phyloP scores from a whole-genome alignment of 2,329 filamentous ascomycete species.

The Talaromyces islandicus region DNA sequence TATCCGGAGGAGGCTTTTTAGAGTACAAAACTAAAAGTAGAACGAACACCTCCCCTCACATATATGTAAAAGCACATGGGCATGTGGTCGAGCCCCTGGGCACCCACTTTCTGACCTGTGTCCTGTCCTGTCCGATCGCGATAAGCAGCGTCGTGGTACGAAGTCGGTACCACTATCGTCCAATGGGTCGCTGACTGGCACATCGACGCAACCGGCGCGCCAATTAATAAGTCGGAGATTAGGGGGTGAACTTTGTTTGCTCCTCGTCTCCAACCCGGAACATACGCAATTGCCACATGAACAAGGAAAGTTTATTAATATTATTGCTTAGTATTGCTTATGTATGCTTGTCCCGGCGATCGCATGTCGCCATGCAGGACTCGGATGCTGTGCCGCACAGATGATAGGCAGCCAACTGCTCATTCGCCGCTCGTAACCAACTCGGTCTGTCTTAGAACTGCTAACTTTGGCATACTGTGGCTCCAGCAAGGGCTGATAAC shows the following conservation, averaged over 20 bases:
- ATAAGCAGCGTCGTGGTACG: neutral
- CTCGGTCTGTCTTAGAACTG: neutral
- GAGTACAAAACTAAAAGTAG: neutral
- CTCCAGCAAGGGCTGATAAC: neutral
- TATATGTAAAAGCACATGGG: neutral
- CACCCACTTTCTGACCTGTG: neutral
- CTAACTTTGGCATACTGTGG: neutral
- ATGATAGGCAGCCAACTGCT: neutral
- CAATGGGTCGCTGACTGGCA: neutral
- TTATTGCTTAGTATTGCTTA: no score
- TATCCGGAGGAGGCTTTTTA: neutral
- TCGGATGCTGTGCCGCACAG: neutral
- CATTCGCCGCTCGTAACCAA: neutral
- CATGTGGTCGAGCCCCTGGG: neutral
- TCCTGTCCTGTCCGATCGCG: neutral
- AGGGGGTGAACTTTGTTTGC: neutral
- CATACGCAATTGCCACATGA: neutral
- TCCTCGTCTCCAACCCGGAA: neutral
- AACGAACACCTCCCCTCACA: neutral
- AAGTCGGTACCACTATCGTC: neutral
- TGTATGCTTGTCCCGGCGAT: neutral
- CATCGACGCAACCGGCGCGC: neutral
- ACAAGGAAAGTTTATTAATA: neutral
- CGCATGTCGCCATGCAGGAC: neutral
- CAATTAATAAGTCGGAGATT: neutral